Conservation (phyloP, 306 rosid species). For the Luffa aegyptiaca region DNA sequence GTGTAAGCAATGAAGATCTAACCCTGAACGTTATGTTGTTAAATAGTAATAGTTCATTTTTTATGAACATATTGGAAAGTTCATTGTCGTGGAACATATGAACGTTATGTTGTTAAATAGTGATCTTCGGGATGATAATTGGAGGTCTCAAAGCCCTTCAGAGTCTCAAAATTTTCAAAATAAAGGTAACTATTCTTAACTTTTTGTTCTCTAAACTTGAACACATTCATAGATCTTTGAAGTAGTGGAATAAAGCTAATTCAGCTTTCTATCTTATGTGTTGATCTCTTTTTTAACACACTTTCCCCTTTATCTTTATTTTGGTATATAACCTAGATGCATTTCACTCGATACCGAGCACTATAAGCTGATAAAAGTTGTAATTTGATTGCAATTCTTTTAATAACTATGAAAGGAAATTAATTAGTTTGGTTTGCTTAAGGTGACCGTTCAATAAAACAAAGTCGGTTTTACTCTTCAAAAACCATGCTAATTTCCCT, state of each 20-base stretch:
- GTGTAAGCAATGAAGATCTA: no score
- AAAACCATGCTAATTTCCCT: not conserved
- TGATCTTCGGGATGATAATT: slow-evolving; percentile 31
- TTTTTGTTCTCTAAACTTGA: not conserved
- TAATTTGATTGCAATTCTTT: not conserved
- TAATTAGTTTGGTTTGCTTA: not conserved
- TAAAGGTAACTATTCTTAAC: slow-evolving; percentile 35
- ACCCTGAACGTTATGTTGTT: no score
- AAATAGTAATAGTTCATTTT: no score
- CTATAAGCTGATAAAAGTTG: not conserved
- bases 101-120: no score
- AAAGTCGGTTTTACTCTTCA: not conserved
- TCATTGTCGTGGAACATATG: no score
- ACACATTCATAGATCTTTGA: not conserved
- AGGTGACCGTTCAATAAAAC: not conserved
- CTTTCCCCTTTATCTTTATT: not conserved
- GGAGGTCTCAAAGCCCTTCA: slow-evolving; percentile 32
- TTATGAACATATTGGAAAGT: no score
- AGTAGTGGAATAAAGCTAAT: not conserved
- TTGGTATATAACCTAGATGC: not conserved
- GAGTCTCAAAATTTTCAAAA: slow-evolving; percentile 24
- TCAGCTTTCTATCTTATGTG: not conserved
- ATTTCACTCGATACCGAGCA: not conserved
- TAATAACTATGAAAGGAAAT: not conserved
- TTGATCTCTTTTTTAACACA: not conserved